Base-by-base conservation (phyloP, 805 yeast genomes). In the Millerozyma miso region DNA sequence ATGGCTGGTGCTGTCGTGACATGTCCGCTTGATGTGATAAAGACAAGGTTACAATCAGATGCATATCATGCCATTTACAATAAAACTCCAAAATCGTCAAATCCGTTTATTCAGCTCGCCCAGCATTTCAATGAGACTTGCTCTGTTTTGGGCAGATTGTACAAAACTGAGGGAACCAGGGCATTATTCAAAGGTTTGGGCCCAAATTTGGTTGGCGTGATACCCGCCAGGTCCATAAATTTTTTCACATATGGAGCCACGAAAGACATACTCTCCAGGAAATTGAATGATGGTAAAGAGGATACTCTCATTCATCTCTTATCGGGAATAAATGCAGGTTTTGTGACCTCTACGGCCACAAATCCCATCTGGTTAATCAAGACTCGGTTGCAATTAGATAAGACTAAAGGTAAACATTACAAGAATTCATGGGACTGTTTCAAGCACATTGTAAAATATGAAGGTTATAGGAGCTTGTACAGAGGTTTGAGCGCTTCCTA, bases 321-420 rank as follows among this genome's bases (percentile, higher is more conserved):
- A 32, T 81, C 97, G 1, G 99, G 97, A 4, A 81, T 90, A 0
- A 75, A 76, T 53, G 99, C 99, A 0, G 99, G 99, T 3, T 72
- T 91, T 58, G 91, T 84, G 14, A 93, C 99, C 0, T 84, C 96
- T 3, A 91, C 99, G 0, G 96, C 89, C 12, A 93, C 99, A 0
- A 93, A 93, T 60, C 99, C 99, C 10, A 93, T 93, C 44, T 93
- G 99, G 99, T 71, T 93, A 46, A 83, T 93, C 46, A 93, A 93
- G 66, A 93, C 99, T 0, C 75, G 99, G 56, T 76, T 93, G 41
- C 99, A 93, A 60, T 73, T 93, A 40, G 99, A 93, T 62, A 85
- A 83, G 59, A 76, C 86, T 29, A 67, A 62, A 40, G 74, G 76
- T 2, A 80, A 82, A 50, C 74, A 76, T 48, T 93, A 91, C 61